phyloP scores from a whole-genome alignment of 116 monocot species.

The Cymodocea nodosa region DNA sequence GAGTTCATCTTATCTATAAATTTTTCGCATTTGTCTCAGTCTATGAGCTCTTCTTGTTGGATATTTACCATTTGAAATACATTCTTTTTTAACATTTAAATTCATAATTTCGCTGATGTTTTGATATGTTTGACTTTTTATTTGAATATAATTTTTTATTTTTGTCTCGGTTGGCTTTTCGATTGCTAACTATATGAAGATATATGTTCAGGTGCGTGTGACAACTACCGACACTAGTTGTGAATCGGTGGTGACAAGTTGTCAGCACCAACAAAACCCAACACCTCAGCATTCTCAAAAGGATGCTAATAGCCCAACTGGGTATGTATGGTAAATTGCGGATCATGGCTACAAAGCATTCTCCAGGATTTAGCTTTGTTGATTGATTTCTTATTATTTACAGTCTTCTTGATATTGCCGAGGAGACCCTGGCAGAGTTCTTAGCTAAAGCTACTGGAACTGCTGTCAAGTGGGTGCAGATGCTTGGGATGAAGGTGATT shows the following conservation, averaged over 20 bases:
- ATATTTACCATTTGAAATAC: too few species aligned
- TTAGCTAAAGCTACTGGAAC: conserved; percentile 96
- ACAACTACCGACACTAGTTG: conserved; percentile 60
- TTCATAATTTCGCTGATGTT: too few species aligned
- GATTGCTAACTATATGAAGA: not conserved
- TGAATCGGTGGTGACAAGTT: conserved; percentile 73
- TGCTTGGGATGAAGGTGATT: conserved; percentile 99
- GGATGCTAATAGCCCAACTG: conserved; percentile 71
- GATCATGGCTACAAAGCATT: too few species aligned
- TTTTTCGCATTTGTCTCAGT: too few species aligned
- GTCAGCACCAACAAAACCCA: conserved; percentile 60
- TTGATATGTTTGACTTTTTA: too few species aligned
- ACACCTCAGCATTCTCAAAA: conserved; percentile 52
- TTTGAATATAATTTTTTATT: not conserved
- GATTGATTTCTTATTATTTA: too few species aligned
- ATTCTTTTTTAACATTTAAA: too few species aligned
- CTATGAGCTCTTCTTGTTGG: too few species aligned
- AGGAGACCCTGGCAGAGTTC: conserved; percentile 97
- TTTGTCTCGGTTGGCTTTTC: too few species aligned
- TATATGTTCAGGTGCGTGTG: conserved; percentile 27
- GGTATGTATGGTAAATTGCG: conserved; percentile 19
- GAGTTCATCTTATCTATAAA: too few species aligned
- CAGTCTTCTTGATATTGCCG: conserved; percentile 95
- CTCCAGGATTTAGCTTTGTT: too few species aligned
- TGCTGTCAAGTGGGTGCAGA: conserved; percentile 97